Evolutionary conservation across 192 early-diverging fungal species (phyloP).

Genomic region (Coemansia sp.): DNA sequence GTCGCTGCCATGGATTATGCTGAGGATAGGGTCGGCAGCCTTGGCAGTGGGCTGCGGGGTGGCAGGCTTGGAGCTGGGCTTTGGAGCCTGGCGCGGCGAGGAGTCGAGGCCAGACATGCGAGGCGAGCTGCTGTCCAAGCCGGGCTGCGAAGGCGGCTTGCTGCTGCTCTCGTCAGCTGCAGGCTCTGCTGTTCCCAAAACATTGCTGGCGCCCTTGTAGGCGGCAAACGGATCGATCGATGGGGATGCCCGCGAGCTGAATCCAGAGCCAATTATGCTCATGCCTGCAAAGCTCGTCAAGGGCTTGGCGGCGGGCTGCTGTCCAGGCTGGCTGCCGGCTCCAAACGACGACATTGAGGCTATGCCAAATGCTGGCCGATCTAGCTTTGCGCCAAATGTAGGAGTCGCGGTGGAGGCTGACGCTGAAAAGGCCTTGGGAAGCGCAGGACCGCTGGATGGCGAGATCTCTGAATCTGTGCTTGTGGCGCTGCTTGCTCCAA

Average conservation of each 20-base stretch:
- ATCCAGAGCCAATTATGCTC: conserved; percentile 16
- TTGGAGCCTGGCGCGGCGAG: background rate
- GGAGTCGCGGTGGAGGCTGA: background rate
- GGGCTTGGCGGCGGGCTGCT: background rate
- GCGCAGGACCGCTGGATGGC: background rate
- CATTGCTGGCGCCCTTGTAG: background rate
- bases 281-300: conserved; percentile 11
- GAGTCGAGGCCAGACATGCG: background rate
- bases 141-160: background rate
- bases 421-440: conserved; percentile 38
- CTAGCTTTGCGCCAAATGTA: conserved; percentile 37
- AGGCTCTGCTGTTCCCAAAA: background rate
- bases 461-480: too few species aligned
- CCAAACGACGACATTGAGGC: conserved; percentile 35
- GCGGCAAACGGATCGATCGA: conserved; percentile 6
- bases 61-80: background rate
- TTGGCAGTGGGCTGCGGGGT: background rate
- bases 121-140: background rate
- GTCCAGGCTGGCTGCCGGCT: conserved; percentile 1
- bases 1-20: conserved; percentile 5
- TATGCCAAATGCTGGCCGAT: conserved; percentile 46
- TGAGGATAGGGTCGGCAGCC: conserved; percentile 9
- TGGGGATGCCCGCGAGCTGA: conserved; percentile 11
- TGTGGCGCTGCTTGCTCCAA: background rate
- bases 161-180: background rate